A percentile compares a stretch with the other conserved stretches of the same genome.
phyloP scores from a whole-genome alignment of 2,329 filamentous ascomycete species.

The Diaporthe vaccinii region DNA sequence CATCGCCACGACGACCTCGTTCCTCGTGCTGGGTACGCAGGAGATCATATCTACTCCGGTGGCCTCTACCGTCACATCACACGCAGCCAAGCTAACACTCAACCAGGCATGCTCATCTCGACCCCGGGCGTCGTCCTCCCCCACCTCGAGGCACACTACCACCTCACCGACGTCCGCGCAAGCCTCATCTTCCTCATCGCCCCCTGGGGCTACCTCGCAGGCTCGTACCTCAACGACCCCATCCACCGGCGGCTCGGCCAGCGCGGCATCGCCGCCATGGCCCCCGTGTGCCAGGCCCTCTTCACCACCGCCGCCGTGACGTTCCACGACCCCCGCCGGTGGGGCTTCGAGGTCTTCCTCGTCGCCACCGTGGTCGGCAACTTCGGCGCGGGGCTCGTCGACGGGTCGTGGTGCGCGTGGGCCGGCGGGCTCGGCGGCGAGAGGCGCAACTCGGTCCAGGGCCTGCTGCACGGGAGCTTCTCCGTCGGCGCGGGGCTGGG shows the following conservation, averaged over 20 bases:
- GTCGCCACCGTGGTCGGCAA: slow-evolving; percentile 50
- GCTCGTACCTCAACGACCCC: slow-evolving; percentile 54
- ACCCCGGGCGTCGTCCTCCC: slow-evolving; percentile 51
- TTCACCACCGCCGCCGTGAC: slow-evolving; percentile 47
- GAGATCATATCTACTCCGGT: neutral
- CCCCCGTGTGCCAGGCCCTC: slow-evolving; percentile 53
- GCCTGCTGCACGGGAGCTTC: slow-evolving; percentile 57
- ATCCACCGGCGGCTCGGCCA: slow-evolving; percentile 58
- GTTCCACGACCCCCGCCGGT: slow-evolving; percentile 42
- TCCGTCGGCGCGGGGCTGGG: slow-evolving; percentile 55
- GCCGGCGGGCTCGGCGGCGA: slow-evolving; percentile 54
- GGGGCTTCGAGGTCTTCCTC: slow-evolving; percentile 50
- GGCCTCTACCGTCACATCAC: neutral
- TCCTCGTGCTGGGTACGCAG: slow-evolving; percentile 44
- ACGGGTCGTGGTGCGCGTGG: slow-evolving; percentile 61
- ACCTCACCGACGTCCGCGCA: slow-evolving; percentile 56
- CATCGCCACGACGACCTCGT: slow-evolving; percentile 42
- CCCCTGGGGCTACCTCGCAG: slow-evolving; percentile 58
- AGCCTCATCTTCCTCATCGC: slow-evolving; percentile 59
- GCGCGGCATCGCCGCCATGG: slow-evolving; percentile 56
- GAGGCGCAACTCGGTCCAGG: slow-evolving; percentile 52
- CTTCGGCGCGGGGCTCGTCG: slow-evolving; percentile 56
- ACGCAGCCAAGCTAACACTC: neutral
- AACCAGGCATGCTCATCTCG: slow-evolving; percentile 42
- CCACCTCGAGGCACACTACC: slow-evolving; percentile 55